Percentiles rank a stretch among this genome's conserved stretches.
phyloP scores from a whole-genome alignment of 164 flowering plant species.

The Nymphaea colorata region DNA sequence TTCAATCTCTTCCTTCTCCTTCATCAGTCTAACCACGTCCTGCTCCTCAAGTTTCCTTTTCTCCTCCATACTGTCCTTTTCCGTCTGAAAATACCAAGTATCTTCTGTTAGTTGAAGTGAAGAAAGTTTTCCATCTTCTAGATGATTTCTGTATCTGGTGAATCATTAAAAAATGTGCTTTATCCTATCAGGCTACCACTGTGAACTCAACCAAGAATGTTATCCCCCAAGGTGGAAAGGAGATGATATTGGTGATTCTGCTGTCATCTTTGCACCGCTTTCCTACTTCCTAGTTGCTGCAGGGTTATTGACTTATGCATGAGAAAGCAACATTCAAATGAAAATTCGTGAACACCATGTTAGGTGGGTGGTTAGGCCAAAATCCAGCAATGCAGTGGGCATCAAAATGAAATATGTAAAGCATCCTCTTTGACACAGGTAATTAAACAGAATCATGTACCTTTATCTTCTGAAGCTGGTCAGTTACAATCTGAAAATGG shows the following conservation, averaged over 20 bases:
- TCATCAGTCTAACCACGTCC: slow-evolving; percentile 34
- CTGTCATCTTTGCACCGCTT: too few relatives aligned
- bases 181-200: too few relatives aligned
- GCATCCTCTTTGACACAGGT: too few relatives aligned
- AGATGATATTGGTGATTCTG: too few relatives aligned
- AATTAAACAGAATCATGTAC: slow-evolving; percentile 17
- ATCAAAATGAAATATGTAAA: too few relatives aligned
- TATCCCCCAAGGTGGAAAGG: too few relatives aligned
- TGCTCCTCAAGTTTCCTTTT: slow-evolving; percentile 52
- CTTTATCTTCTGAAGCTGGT: slow-evolving; percentile 62
- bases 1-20: slow-evolving; percentile 46
- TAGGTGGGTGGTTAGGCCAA: background rate
- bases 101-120: background rate
- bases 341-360: background rate
- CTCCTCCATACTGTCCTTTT: slow-evolving; percentile 59
- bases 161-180: too few relatives aligned
- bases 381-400: background rate
- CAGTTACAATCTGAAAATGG: slow-evolving; percentile 39
- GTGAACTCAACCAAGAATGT: too few relatives aligned
- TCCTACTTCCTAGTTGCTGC: too few relatives aligned
- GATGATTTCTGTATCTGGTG: too few relatives aligned
- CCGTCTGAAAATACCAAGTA: slow-evolving; percentile 30
- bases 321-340: background rate
- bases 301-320: background rate
- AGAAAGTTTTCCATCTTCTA: too few relatives aligned